These are phyloP conservation scores for Oldenlandia corymbosa DNA, from an alignment of 257 asterid genomes.

Conservation along the genomic window DNA sequence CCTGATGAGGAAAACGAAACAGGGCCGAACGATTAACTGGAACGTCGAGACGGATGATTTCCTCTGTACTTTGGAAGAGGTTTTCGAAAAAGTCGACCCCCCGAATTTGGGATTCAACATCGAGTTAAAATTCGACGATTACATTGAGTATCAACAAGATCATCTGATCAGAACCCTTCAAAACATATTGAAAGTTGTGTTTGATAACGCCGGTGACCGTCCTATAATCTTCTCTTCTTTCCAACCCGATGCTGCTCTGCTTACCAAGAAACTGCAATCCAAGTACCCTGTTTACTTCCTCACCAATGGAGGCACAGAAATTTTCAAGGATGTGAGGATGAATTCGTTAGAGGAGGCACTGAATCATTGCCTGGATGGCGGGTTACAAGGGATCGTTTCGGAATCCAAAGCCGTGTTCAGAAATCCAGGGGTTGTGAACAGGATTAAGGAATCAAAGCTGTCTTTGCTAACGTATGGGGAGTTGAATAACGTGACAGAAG, in stretches of 20 bases:
- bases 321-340: constrained; percentile 61
- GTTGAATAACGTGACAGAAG: constrained; percentile 77
- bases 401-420: constrained; percentile 67
- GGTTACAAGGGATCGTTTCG: constrained; percentile 82
- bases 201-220: constrained; percentile 56
- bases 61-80: constrained; percentile 75
- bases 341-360: constrained; percentile 82
- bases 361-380: constrained; percentile 73
- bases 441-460: constrained; percentile 67
- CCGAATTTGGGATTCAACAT: constrained; percentile 79
- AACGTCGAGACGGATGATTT: constrained; percentile 64
- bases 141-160: constrained; percentile 48
- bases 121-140: constrained; percentile 81
- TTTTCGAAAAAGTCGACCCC: constrained; percentile 64
- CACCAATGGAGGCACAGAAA: constrained; percentile 77
- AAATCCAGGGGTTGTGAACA: constrained; percentile 69
- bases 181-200: constrained; percentile 49
- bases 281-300: constrained; percentile 90
- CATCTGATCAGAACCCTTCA: constrained; percentile 38
- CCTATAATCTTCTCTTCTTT: constrained; percentile 68
- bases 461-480: constrained; percentile 78
- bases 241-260: constrained; percentile 86
- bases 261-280: constrained; percentile 55
- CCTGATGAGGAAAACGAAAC: constrained; percentile 66
- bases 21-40: constrained; percentile 72